Evolutionary conservation across 805 yeast genomes (phyloP).

Genomic region (Metschnikowia lachancei): DNA sequence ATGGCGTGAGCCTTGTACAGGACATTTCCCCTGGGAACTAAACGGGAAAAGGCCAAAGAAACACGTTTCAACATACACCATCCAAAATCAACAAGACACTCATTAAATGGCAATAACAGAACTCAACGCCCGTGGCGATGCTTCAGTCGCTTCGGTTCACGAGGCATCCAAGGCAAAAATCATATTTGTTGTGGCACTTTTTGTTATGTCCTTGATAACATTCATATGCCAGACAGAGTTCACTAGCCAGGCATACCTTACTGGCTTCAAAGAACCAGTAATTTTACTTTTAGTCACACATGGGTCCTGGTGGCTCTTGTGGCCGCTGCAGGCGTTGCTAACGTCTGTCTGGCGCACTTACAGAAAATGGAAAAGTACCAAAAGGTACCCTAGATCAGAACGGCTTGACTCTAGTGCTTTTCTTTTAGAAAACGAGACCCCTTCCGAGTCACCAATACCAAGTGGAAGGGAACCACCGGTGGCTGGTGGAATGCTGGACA

Average conservation of each 20-base stretch:
- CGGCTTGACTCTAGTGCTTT: slow-evolving; percentile 31
- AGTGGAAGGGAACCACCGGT: slow-evolving; percentile 12
- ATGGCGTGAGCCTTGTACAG: background rate
- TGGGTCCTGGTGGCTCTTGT: slow-evolving; percentile 69
- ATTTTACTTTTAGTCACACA: slow-evolving; percentile 67
- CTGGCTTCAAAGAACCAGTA: slow-evolving; percentile 66
- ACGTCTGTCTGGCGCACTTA: slow-evolving; percentile 49
- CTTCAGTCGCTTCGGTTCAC: slow-evolving; percentile 23
- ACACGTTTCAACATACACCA: slow-evolving; percentile 15
- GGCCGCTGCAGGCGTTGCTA: slow-evolving; percentile 62
- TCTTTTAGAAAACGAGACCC: slow-evolving; percentile 23
- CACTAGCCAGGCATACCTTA: slow-evolving; percentile 63
- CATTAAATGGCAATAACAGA: slow-evolving; percentile 35
- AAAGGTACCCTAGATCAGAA: slow-evolving; percentile 24
- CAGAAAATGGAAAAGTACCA: slow-evolving; percentile 23
- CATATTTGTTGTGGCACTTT: slow-evolving; percentile 32
- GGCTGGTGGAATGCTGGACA: slow-evolving; percentile 2
- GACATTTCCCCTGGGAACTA: background rate
- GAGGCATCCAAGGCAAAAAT: slow-evolving; percentile 37
- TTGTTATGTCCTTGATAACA: slow-evolving; percentile 41
- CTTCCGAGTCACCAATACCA: slow-evolving; percentile 5
- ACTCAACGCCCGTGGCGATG: slow-evolving; percentile 24
- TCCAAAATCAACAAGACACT: slow-evolving; percentile 20
- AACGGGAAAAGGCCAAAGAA: background rate
- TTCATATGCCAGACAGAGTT: slow-evolving; percentile 81